Percentiles rank a stretch among this genome's conserved stretches.
Conservation (phyloP, 768 basidiomycete species). For the Psilocybe tampanensis region DNA sequence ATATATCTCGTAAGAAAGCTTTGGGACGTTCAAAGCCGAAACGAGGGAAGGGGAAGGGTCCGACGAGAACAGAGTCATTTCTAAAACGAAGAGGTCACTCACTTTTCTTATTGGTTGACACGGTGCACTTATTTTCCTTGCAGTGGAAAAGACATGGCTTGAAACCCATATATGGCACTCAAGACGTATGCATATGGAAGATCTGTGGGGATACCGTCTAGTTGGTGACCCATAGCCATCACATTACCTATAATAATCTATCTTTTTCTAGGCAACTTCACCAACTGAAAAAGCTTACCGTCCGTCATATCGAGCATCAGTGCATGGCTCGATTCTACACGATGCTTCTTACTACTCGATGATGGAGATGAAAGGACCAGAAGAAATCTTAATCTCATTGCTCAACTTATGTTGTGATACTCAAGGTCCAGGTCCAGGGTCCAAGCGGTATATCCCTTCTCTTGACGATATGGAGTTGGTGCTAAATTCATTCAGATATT, state of each 20-base stretch:
- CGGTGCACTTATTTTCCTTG: background rate
- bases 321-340: conserved; percentile 84
- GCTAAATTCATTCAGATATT: conserved; percentile 45
- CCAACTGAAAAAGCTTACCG: conserved; percentile 94
- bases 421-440: conserved; percentile 59
- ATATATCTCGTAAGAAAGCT: conserved; percentile 40
- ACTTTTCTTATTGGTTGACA: background rate
- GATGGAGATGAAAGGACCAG: conserved; percentile 72
- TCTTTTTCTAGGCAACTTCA: conserved; percentile 59
- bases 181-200: conserved; percentile 94
- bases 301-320: conserved; percentile 86
- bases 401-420: conserved; percentile 66
- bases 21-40: conserved; percentile 54
- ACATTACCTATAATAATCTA: background rate
- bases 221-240: conserved; percentile 35
- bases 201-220: conserved; percentile 89
- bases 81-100: conserved; percentile 73
- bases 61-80: conserved; percentile 62
- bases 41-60: conserved; percentile 60
- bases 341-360: conserved; percentile 86
- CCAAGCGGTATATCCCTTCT: conserved; percentile 50
- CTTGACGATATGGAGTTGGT: background rate
- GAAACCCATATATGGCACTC: conserved; percentile 98
- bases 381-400: conserved; percentile 50
- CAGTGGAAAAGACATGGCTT: conserved; percentile 90